Base-by-base conservation (phyloP, 441 rosid genomes). In the Mallotus japonicus region DNA sequence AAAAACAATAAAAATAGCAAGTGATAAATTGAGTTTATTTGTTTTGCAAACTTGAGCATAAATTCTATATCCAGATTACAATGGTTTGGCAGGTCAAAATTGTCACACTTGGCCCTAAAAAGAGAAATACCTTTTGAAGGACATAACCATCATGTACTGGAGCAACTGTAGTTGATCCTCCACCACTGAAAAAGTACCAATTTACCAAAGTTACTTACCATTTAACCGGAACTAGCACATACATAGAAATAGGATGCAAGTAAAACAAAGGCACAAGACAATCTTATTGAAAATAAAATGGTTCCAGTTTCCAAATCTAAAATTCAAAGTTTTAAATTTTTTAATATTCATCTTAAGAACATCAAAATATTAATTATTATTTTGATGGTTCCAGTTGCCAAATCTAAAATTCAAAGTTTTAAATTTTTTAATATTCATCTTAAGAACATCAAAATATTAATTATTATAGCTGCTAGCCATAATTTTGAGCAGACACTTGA, bases 101-200 rank as follows among this genome's bases (percentile, higher is more conserved):
- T 32, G 8, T 47, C 13, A 20, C 70, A 70, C 44, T 56, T 62
- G 72, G 58, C 15, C 20, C 40, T 37, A 47, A 54, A 65, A 75
- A 42, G 56, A 58, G 9, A 71, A 34, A 58, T 84, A 96, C 99
- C 98, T 92, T 96, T 75, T 96, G 98, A 84, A 96, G 97, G 78
- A 93, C 98, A 82, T 90, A 93, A 73, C 98, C 99, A 77, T 96
- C 99, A 75, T 96, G 98, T 64, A 93, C 99, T 2, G 99, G 98
- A 74, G 97, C 89, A 74, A 93, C 87, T 69, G 95, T 89, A 59
- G 97, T 93, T 69, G 98, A 96, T 75, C 99, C 99, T 86, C 99
- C 99, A 69, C 99, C 99, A 73, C 98, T 96, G 84, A 79, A 72
- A 70, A 34, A 19, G 65, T 34, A 67, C 56, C 69, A 67, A 46